Evolutionary conservation across 306 rosid genomes (phyloP), one percentile per base, ranked within the genome.

Genomic region (Sicyos edulis): DNA sequence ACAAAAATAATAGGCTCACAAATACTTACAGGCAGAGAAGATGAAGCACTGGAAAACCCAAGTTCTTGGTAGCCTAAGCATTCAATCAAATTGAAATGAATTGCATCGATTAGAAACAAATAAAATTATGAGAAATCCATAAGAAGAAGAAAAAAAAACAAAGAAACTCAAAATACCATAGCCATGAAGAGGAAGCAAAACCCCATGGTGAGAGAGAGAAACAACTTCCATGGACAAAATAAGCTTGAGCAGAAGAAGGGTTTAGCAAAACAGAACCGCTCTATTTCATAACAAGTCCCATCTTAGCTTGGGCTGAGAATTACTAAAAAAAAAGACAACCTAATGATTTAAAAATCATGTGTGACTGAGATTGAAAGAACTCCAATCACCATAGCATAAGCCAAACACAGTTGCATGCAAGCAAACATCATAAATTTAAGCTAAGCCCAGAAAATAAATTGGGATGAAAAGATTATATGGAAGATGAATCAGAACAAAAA

Each of bases 101-200:
- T 11, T 72, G 20, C 65, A 17, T 7, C 24, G 6, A 71, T 52
- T 13, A 71, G 51, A 13, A 20, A 44, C 54, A 5, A 22, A 44
- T 63, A 45, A 45, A 66, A 11, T 42, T 11, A 32, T 11, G 47
- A 67, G 8, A 1, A 67, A 26, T 17, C 19, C 52, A 17, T 14
- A 32, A 52, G 42, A 10, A 14, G n/a, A 32, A 10, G 2, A 40
- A 40, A 37, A 37, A 0, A 37, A 37, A 40, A 8, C 1, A 19
- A 37, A 71, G 19, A 16, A 20, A 53, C 11, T 17, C 4, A 54
- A 37, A 37, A 9, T 54, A 72, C 65, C 64, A 7, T 3, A 55
- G 51, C 75, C 65, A 72, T 17, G 52, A 47, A 8, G 65, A 54
- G 75, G 53, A 72, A 72, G 65, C 49, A 14, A 67, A 67, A 22